These are phyloP conservation scores for Prillingera fragicola DNA, from an alignment of 1,284 basidiomycete species.

Conservation along the genomic window DNA sequence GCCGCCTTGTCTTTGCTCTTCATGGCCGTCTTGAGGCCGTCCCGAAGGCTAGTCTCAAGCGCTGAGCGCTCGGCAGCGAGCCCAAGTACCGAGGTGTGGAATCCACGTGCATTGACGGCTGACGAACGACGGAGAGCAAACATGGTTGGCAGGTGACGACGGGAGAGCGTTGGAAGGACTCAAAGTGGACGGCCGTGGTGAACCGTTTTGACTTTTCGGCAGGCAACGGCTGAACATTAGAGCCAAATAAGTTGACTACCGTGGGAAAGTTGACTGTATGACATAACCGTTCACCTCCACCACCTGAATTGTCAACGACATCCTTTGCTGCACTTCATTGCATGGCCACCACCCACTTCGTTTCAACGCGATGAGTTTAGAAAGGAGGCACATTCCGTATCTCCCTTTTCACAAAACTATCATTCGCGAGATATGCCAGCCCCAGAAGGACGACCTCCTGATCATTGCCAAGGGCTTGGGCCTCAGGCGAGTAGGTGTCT, in stretches of 20 bases:
- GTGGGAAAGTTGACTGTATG: constrained; percentile 9
- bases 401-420: constrained; percentile 49
- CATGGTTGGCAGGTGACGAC: constrained; percentile 17
- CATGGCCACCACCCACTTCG: not conserved
- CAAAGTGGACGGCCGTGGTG: too few relatives aligned
- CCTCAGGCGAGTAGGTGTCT: constrained; percentile 53
- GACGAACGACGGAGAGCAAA: constrained; percentile 11
- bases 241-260: not conserved
- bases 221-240: not conserved
- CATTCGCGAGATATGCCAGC: constrained; percentile 51
- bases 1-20: constrained; percentile 39
- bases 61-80: constrained; percentile 14
- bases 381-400: constrained; percentile 44
- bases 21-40: constrained; percentile 46
- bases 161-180: not conserved
- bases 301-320: too few relatives aligned
- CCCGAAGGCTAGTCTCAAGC: constrained; percentile 30
- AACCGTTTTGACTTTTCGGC: too few relatives aligned
- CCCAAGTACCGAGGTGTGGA: constrained; percentile 18
- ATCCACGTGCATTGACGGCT: constrained; percentile 3
- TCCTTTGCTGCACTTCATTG: too few relatives aligned
- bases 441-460: constrained; percentile 72
- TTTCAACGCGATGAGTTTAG: not conserved
- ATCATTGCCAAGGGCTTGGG: constrained; percentile 83
- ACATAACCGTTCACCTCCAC: not conserved